Conservation (phyloP, 345 rosid species). For the Gossypium australe region DNA sequence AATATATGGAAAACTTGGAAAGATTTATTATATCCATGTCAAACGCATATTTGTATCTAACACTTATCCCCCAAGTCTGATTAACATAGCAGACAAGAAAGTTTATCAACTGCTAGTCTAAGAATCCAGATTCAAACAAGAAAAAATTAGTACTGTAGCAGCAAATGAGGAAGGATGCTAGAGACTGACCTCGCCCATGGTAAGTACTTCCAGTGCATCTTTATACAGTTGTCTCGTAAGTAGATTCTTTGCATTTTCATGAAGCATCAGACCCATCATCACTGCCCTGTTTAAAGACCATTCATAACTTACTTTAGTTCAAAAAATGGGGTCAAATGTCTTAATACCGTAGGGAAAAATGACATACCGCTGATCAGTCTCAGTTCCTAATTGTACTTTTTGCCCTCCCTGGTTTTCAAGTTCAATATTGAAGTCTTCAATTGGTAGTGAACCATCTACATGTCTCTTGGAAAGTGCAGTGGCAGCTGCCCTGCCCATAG, state of each 20-base stretch:
- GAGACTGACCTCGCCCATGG: conserved; percentile 81
- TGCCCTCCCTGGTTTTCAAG: conserved; percentile 85
- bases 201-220: conserved; percentile 87
- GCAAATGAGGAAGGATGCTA: neutral
- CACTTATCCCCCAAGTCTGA: neutral
- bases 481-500: conserved; percentile 63
- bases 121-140: neutral
- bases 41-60: neutral
- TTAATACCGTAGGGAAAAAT: neutral
- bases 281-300: conserved; percentile 47
- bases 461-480: conserved; percentile 70
- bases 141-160: neutral
- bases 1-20: neutral
- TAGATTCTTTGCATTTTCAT: conserved; percentile 65
- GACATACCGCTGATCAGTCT: conserved; percentile 73
- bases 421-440: conserved; percentile 68
- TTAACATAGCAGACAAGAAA: neutral
- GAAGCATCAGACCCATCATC: conserved; percentile 95
- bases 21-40: neutral
- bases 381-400: conserved; percentile 59
- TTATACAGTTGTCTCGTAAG: conserved; percentile 49
- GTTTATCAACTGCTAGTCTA: neutral
- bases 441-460: conserved; percentile 68
- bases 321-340: neutral
- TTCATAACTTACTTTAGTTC: conserved; percentile 4